These are phyloP conservation scores for Rhizophora apiculata DNA, from an alignment of 345 rosid species.

Conservation along the genomic window DNA sequence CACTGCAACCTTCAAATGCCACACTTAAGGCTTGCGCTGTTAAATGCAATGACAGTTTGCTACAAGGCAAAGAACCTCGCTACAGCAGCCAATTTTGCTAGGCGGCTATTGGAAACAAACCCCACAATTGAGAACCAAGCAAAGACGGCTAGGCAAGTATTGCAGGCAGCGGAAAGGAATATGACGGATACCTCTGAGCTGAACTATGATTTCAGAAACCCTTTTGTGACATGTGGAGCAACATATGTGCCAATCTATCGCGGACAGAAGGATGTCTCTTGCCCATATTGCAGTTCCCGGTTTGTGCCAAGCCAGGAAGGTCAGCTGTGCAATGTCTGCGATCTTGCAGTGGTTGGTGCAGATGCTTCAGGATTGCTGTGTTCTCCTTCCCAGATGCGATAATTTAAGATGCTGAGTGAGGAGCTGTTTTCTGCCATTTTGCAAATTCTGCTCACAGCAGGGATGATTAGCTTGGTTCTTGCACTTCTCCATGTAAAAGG, in stretches of 20 bases:
- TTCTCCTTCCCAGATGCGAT: conserved; percentile 76
- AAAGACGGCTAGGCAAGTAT: conserved; percentile 73
- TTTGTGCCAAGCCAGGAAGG: conserved; percentile 80
- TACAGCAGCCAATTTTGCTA: conserved; percentile 78
- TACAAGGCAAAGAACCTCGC: conserved; percentile 74
- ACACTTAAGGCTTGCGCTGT: conserved; percentile 73
- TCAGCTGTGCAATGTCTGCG: conserved; percentile 67
- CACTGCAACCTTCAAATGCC: conserved; percentile 87
- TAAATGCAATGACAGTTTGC: conserved; percentile 74
- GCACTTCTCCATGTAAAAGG: conserved; percentile 23
- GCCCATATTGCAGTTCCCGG: conserved; percentile 81
- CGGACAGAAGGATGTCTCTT: conserved; percentile 79
- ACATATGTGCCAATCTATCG: conserved; percentile 88
- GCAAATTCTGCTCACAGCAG: conserved; percentile 12
- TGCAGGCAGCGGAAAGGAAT: conserved; percentile 78
- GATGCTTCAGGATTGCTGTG: conserved; percentile 93
- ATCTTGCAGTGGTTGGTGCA: conserved; percentile 78
- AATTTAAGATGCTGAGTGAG: conserved; percentile 2
- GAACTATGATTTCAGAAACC: conserved; percentile 92
- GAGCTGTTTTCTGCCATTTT: conserved; percentile 16
- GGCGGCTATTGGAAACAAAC: conserved; percentile 74
- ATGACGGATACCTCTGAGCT: conserved; percentile 59
- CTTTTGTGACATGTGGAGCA: conserved; percentile 85
- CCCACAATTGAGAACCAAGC: conserved; percentile 75
- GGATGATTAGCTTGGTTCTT: conserved; percentile 1